Evolutionary conservation across 352 stramenopile species (phyloP).

Genomic region (Globisporangium nodosum): DNA sequence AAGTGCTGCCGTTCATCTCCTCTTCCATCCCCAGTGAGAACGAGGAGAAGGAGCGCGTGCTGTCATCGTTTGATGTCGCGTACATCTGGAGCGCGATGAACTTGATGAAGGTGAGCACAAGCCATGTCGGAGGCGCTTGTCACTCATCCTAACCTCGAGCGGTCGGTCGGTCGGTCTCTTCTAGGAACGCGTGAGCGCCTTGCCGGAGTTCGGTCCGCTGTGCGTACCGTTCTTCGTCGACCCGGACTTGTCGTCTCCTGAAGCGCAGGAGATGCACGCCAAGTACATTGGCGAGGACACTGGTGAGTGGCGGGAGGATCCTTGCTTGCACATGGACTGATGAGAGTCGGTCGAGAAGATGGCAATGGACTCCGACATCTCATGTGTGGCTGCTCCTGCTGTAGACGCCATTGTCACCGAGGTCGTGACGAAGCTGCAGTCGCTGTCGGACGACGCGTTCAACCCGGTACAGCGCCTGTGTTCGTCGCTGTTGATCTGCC

Average conservation of each 20-base stretch:
- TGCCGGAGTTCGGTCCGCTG: constrained; percentile 76
- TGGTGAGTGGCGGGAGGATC: constrained; percentile 10
- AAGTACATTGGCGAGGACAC: constrained; percentile 74
- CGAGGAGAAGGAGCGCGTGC: constrained; percentile 13
- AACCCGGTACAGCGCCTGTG: constrained; percentile 30
- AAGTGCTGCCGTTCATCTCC: constrained; percentile 65
- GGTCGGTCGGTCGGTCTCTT: no score
- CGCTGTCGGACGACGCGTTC: constrained; percentile 62
- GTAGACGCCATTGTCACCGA: constrained; percentile 48
- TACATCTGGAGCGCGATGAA: constrained; percentile 76
- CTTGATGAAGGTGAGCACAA: constrained; percentile 64
- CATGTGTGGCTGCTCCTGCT: background rate
- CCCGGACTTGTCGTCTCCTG: constrained; percentile 44
- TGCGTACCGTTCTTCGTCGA: constrained; percentile 66
- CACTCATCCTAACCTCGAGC: background rate
- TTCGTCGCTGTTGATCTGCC: background rate
- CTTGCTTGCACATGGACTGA: constrained; percentile 2
- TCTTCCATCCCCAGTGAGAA: constrained; percentile 22
- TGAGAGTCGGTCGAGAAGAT: background rate
- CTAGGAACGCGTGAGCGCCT: constrained; percentile 69
- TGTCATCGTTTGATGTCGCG: constrained; percentile 49
- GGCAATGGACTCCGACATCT: background rate
- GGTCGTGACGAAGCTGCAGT: constrained; percentile 34
- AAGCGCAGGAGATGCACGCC: constrained; percentile 56
- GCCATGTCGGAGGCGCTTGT: background rate